phyloP scores from a whole-genome alignment of 2,329 filamentous ascomycete species.

The Cryphonectria parasitica region DNA sequence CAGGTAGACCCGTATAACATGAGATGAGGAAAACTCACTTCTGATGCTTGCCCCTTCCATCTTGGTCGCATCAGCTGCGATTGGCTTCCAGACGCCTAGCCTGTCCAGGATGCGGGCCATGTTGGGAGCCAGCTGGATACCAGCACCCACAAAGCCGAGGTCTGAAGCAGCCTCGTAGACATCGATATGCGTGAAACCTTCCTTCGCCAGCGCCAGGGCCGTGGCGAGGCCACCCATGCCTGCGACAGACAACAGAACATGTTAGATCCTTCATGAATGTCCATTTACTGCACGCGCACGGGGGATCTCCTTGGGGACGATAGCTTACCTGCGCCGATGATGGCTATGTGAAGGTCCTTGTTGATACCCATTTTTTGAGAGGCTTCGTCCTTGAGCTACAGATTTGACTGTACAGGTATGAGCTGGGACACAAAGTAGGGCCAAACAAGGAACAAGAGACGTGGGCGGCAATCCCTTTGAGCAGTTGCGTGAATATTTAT shows the following conservation, averaged over 20 bases:
- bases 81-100: slow-evolving; percentile 26
- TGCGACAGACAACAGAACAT: slow-evolving; percentile 35
- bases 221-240: slow-evolving; percentile 78
- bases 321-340: slow-evolving; percentile 39
- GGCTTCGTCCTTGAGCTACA: not conserved
- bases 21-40: slow-evolving; percentile 11
- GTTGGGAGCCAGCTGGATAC: slow-evolving; percentile 83
- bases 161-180: slow-evolving; percentile 75
- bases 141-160: slow-evolving; percentile 81
- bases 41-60: slow-evolving; percentile 28
- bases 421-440: not conserved
- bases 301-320: too few relatives aligned
- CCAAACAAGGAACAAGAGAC: not conserved
- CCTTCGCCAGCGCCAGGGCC: slow-evolving; percentile 75
- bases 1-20: too few relatives aligned
- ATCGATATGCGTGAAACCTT: slow-evolving; percentile 73
- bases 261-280: not conserved
- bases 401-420: not conserved
- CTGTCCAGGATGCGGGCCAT: slow-evolving; percentile 74
- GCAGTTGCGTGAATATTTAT: slow-evolving; percentile 6
- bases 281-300: not conserved
- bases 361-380: slow-evolving; percentile 13
- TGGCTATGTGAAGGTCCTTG: slow-evolving; percentile 38
- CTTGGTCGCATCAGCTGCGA: slow-evolving; percentile 25
- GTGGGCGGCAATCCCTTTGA: not conserved